Evolutionary conservation across 2,329 filamentous ascomycete genomes (phyloP).

Genomic region (Penicillium occitanis): DNA sequence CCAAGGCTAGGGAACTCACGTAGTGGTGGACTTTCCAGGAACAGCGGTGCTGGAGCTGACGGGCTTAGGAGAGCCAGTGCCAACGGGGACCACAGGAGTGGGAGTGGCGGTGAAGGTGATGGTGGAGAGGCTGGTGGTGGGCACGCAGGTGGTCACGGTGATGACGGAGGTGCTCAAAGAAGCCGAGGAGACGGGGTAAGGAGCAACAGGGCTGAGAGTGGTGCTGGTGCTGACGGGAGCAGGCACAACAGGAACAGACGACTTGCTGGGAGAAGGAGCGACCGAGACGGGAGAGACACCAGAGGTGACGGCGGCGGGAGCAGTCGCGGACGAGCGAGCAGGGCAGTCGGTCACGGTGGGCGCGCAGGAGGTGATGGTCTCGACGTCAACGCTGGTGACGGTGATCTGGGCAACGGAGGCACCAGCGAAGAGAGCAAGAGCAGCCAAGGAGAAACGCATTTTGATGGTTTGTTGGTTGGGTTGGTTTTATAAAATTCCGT

Average conservation of each 20-base stretch:
- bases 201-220: slow-evolving; percentile 12
- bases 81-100: slow-evolving; percentile 14
- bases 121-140: slow-evolving; percentile 35
- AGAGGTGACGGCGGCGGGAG: not conserved
- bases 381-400: slow-evolving; percentile 59
- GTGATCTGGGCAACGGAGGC: slow-evolving; percentile 40
- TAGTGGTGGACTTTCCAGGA: slow-evolving; percentile 21
- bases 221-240: slow-evolving; percentile 22
- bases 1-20: not conserved
- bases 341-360: slow-evolving; percentile 62
- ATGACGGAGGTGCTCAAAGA: slow-evolving; percentile 28
- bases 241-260: slow-evolving; percentile 15
- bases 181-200: slow-evolving; percentile 15
- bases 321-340: slow-evolving; percentile 24
- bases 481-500: slow-evolving; percentile 28
- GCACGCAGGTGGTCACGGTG: slow-evolving; percentile 35
- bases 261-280: slow-evolving; percentile 29
- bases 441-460: slow-evolving; percentile 46
- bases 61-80: slow-evolving; percentile 23
- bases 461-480: slow-evolving; percentile 33
- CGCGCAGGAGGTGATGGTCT: slow-evolving; percentile 64
- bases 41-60: slow-evolving; percentile 26
- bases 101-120: slow-evolving; percentile 26
- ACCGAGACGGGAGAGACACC: slow-evolving; percentile 21
- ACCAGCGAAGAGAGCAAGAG: slow-evolving; percentile 43